Percentiles rank a stretch among this genome's conserved stretches.
Evolutionary conservation across 306 rosid genomes (phyloP).

Genomic region (Arachis hypogaea): DNA sequence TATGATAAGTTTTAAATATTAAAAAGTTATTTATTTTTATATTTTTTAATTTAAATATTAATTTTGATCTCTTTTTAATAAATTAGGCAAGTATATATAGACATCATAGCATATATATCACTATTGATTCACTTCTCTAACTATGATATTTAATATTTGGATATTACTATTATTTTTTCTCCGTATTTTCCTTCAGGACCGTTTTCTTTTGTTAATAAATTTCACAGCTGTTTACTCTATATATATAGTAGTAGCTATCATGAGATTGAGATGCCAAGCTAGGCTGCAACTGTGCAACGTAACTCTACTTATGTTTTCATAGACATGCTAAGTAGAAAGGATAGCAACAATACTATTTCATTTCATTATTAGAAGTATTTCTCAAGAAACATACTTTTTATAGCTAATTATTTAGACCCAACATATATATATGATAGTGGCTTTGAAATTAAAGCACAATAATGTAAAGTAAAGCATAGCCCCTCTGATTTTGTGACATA

Average conservation of each 20-base stretch:
- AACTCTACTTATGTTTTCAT: not conserved
- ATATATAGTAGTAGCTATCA: not conserved
- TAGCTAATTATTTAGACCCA: constrained; percentile 4
- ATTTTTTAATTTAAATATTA: too few species aligned
- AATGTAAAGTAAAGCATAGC: not conserved
- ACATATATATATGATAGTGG: constrained; percentile 1
- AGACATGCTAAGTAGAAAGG: constrained; percentile 23
- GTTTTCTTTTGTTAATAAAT: too few species aligned
- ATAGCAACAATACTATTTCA: not conserved
- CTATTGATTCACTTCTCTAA: too few species aligned
- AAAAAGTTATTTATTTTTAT: too few species aligned
- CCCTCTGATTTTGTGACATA: constrained; percentile 20
- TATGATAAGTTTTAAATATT: too few species aligned
- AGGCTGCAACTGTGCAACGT: not conserved
- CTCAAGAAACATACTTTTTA: not conserved
- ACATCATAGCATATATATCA: too few species aligned
- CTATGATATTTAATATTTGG: too few species aligned
- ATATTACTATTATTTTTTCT: too few species aligned
- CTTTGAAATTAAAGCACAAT: not conserved
- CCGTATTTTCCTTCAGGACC: too few species aligned
- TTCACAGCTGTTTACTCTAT: not conserved
- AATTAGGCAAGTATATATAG: too few species aligned
- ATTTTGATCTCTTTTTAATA: too few species aligned
- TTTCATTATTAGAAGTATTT: constrained; percentile 14
- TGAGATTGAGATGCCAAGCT: constrained; percentile 24